Percentiles rank a stretch among this genome's conserved stretches.
Evolutionary conservation across 768 basidiomycete species (phyloP).

Genomic region (Lentinula sp.): DNA sequence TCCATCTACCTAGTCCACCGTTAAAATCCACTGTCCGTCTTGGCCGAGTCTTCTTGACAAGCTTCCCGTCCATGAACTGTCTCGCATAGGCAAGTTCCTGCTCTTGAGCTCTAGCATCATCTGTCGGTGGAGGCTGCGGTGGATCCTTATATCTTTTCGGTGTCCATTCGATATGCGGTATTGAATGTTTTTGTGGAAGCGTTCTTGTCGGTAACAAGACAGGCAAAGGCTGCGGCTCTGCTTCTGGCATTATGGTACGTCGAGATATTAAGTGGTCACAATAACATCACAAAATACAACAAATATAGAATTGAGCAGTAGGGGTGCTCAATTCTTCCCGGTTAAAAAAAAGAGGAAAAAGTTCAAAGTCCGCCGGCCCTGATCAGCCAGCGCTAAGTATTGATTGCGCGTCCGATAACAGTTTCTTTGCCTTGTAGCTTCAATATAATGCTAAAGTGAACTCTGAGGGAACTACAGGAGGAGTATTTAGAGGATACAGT

Average conservation of each 20-base stretch:
- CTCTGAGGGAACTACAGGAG: too few relatives aligned
- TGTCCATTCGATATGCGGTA: conserved; percentile 61
- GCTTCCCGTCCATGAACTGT: conserved; percentile 72
- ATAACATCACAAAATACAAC: neutral
- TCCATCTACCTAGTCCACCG: conserved; percentile 83
- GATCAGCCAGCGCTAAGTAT: too few relatives aligned
- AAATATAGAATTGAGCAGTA: neutral
- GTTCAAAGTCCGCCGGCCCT: too few relatives aligned
- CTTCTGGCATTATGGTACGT: neutral
- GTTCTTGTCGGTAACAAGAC: conserved; percentile 47
- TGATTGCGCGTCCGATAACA: too few relatives aligned
- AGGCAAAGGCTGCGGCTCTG: conserved; percentile 25
- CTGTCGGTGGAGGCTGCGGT: conserved; percentile 72
- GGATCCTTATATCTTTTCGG: conserved; percentile 66
- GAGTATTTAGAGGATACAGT: too few relatives aligned
- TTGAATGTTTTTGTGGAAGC: conserved; percentile 25
- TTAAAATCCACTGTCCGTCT: conserved; percentile 93
- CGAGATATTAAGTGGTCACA: neutral
- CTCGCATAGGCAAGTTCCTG: conserved; percentile 72
- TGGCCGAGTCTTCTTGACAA: conserved; percentile 87
- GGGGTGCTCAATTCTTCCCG: too few relatives aligned
- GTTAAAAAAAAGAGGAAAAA: too few relatives aligned
- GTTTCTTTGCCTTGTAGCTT: too few relatives aligned
- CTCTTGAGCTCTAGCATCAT: conserved; percentile 71
- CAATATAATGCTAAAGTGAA: too few relatives aligned